Percentiles rank a stretch among this genome's conserved stretches.
These are phyloP conservation scores for Eutypa lata DNA, from an alignment of 2,329 filamentous ascomycete species.

Conservation along the genomic window DNA sequence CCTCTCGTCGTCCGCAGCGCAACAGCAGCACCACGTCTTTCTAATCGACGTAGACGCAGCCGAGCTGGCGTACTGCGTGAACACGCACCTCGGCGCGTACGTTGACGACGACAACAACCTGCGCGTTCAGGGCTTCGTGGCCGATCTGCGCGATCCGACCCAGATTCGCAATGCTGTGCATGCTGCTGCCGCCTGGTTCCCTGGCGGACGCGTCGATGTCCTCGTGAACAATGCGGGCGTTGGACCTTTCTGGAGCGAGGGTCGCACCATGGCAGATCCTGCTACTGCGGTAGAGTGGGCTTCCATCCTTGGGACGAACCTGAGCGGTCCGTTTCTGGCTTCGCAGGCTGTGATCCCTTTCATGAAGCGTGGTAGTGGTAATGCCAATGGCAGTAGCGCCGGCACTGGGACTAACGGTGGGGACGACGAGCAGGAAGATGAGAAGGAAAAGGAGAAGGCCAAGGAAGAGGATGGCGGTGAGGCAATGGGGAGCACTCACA, in stretches of 20 bases:
- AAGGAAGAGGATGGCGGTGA: too few relatives aligned
- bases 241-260: constrained; percentile 38
- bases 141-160: constrained; percentile 37
- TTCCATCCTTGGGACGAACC: constrained; percentile 43
- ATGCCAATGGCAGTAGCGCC: too few relatives aligned
- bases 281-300: constrained; percentile 41
- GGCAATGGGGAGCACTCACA: too few relatives aligned
- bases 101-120: constrained; percentile 14
- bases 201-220: constrained; percentile 35
- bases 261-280: constrained; percentile 42
- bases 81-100: constrained; percentile 26
- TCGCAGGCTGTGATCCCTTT: constrained; percentile 44
- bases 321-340: constrained; percentile 43
- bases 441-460: too few relatives aligned
- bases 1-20: constrained; percentile 14
- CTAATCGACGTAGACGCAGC: constrained; percentile 40
- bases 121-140: constrained; percentile 31
- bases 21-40: constrained; percentile 39
- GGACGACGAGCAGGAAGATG: too few relatives aligned
- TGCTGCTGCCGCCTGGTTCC: constrained; percentile 30
- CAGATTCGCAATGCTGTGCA: constrained; percentile 31
- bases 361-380: constrained; percentile 31
- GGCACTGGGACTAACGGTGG: too few relatives aligned
- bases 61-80: constrained; percentile 35
- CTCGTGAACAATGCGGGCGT: constrained; percentile 38